Conservation (phyloP, 306 rosid species). For the Calophaca sinica region DNA sequence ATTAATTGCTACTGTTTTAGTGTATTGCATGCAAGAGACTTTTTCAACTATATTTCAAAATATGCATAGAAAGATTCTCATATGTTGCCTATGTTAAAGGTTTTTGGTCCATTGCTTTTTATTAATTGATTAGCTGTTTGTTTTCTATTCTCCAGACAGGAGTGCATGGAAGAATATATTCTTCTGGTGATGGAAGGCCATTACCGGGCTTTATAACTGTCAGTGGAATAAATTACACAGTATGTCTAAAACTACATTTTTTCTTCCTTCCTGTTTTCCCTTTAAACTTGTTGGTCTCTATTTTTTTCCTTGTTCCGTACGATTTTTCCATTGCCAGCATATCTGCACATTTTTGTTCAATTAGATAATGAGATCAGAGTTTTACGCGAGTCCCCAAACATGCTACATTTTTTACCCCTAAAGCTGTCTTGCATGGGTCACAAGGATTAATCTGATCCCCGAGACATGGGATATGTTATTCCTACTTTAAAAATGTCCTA, state of each 20-base stretch:
- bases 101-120: conserved; percentile 21
- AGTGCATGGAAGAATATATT: conserved; percentile 86
- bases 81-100: not conserved
- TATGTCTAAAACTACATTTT: conserved; percentile 42
- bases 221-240: conserved; percentile 77
- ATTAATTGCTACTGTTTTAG: conserved; percentile 12
- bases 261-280: not conserved
- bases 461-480: not conserved
- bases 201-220: conserved; percentile 69
- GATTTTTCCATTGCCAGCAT: conserved; percentile 2
- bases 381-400: not conserved
- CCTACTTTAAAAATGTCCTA: not conserved
- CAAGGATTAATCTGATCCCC: not conserved
- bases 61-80: not conserved
- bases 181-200: conserved; percentile 83
- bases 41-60: conserved; percentile 1
- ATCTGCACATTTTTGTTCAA: conserved; percentile 27
- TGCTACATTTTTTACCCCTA: not conserved
- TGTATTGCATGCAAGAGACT: not conserved
- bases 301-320: not conserved
- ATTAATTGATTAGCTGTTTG: conserved; percentile 42
- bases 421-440: not conserved
- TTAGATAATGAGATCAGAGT: conserved; percentile 6
- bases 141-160: conserved; percentile 67
- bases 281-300: not conserved